Evolutionary conservation across 1,284 basidiomycete species (phyloP), one percentile per base, ranked within the genome.

Genomic region (Irpex sp.): DNA sequence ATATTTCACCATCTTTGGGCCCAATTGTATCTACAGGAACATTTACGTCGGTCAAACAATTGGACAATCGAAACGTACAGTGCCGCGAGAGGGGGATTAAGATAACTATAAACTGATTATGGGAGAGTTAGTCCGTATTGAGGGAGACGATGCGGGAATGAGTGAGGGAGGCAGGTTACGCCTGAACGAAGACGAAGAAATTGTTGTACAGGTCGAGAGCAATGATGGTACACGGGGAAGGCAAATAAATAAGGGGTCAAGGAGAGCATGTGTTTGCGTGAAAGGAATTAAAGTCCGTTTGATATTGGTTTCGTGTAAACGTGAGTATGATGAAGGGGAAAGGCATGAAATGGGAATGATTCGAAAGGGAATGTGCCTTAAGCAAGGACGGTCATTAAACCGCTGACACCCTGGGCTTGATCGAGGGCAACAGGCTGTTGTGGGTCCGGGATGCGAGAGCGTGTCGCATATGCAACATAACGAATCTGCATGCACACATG

Each of bases 401-500:
- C 77, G 4, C 73, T 75, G 37, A 78, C 70, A 62, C 73, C 69
- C 48, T 65, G 67, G 36, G 72, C 73, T 34, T 73, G 68, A 40
- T 75, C 71, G 59, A 78, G 70, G 1, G 72, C 71, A 37, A 75
- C 71, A 3, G 77, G 77, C 26, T 68, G 68, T 52, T 74, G 71
- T 4, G 75, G 75, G 66, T 77, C 76, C 2, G 65, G 69, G 4
- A 60, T 63, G 69, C 73, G 57, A 66, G 76, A 70, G 67, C 72
- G 72, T 4, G 77, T 68, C 54, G 76, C 86, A 1, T 75, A 79
- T 5, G 87, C 89, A 26, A 74, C 74, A 70, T 91, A 91, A 31
- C 77, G 79, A 51, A 91, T 79, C 87, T 91, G 63, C 11, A 61
- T 11, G 47, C 17, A 34, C 5, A 48, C 11, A 26, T 5, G 4